Base-by-base conservation (phyloP, 2,329 filamentous ascomycete genomes). In the Aspergillus spinulosporus region DNA sequence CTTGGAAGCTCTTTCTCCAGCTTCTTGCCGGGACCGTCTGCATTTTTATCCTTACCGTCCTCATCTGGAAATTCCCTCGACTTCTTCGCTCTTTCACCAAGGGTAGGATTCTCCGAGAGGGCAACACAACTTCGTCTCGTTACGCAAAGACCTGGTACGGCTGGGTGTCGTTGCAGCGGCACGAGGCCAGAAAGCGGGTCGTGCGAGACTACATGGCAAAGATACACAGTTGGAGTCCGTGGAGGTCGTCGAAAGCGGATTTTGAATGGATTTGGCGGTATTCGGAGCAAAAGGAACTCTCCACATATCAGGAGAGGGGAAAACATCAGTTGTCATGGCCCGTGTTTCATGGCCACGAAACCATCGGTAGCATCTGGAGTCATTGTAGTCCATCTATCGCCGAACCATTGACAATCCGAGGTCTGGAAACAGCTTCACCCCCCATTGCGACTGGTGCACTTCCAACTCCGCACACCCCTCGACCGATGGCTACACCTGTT, bases 261-360 rank as follows among this genome's bases (percentile, higher is more conserved):
- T 76, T 74, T 59, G 65, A 59, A 44, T 74, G 73, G 71, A 64
- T 74, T 11, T 76, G 74, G 74, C 76, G 74, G 74, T 70, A 76
- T 61, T 72, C 71, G 7, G 64, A 62, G 1, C 63, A 69, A 26
- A 61, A 65, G 40, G 66, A 64, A 31, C 51, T 59, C 26, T 47
- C 66, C 45, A 59, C 58, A 43, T 66, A 66, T 40, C 57, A 56
- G 1, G 49, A 59, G 32, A 57, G 63, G 26, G 59, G 52, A 52
- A 61, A 44, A 32, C 56, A 59, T 32, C 67, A 73, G 29, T 68
- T 67, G 3, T 57, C 59, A 8, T 69, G 60, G 40, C 29, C 70
- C 14, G 62, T 61, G 46, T 68, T 66, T 54, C 68, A 69, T 58
- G 62, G 66, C 2, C 62, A 53, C 37, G 52, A 55, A 2, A 59